Evolutionary conservation across 179 eudicot species (phyloP).

Genomic region (Pouteria campechiana): DNA sequence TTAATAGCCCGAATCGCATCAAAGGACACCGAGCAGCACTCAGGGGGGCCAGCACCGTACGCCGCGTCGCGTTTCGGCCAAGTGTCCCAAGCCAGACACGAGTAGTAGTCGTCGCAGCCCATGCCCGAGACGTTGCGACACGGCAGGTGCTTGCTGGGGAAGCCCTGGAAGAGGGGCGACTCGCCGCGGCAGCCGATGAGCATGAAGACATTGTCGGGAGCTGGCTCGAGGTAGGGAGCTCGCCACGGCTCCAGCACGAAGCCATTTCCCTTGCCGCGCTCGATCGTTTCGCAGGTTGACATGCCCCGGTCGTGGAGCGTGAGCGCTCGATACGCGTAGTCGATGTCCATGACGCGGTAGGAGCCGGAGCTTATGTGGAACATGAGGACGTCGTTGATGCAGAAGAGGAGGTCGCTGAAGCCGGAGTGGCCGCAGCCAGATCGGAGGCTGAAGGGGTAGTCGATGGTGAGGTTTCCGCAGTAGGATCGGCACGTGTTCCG

Average conservation of each 20-base stretch:
- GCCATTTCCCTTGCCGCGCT: slow-evolving; percentile 62
- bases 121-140: slow-evolving; percentile 81
- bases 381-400: slow-evolving; percentile 79
- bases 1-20: slow-evolving; percentile 55
- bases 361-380: slow-evolving; percentile 85
- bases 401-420: slow-evolving; percentile 63
- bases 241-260: slow-evolving; percentile 70
- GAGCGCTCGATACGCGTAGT: slow-evolving; percentile 66
- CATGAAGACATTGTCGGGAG: slow-evolving; percentile 69
- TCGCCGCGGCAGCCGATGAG: slow-evolving; percentile 59
- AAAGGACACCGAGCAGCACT: slow-evolving; percentile 63
- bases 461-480: slow-evolving; percentile 69
- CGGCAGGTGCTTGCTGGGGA: slow-evolving; percentile 55
- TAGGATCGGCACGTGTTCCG: slow-evolving; percentile 56
- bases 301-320: slow-evolving; percentile 78
- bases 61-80: slow-evolving; percentile 41
- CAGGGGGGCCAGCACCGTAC: slow-evolving; percentile 58
- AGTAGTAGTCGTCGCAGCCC: slow-evolving; percentile 83
- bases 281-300: slow-evolving; percentile 64
- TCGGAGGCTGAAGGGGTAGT: slow-evolving; percentile 61
- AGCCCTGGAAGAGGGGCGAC: slow-evolving; percentile 77
- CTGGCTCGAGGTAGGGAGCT: slow-evolving; percentile 48
- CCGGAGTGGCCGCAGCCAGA: slow-evolving; percentile 90
- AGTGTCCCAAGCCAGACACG: slow-evolving; percentile 70
- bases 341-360: slow-evolving; percentile 70